Evolutionary conservation across 1,139 yeast species (phyloP), one percentile per base, ranked within the genome.

Genomic region (Arxiozyma telluris): DNA sequence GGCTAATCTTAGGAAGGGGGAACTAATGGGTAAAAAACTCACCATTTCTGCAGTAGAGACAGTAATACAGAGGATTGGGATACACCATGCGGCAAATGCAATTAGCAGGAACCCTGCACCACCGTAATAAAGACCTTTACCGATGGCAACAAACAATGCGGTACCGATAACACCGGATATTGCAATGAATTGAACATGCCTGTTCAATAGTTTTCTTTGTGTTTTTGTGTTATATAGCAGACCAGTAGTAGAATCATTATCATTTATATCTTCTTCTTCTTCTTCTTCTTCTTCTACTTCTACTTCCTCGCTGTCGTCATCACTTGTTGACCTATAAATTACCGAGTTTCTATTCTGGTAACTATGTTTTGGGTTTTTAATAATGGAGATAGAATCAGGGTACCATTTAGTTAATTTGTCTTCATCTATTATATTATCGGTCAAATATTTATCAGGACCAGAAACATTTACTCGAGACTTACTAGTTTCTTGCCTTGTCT

Each of bases 91-190:
- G 0, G 77, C 65, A 61, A 81, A 87, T 3, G 86, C 91, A 44
- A 88, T 73, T 48, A 89, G 72, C 48, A 89, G 72, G 49, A 87
- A 84, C 0, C 81, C 89, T 1, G 96, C 90, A 1, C 96, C 96
- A 55, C 91, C 95, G 50, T 72, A 74, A 53, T 77, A 73, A 58
- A 89, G 73, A 1, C 86, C 85, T 53, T 78, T 76, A 34, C 95
- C 96, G 57, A 84, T 79, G 54, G 89, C 85, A 15, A 88, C 86
- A 73, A 86, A 77, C 42, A 83, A 71, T 49, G 90, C 91, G 8
- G 94, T 87, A 58, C 96, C 96, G 61, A 88, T 87, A 48, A 89
- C 83, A 50, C 96, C 96, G 48, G 95, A 93, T 41, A 83, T 81
- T 50, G 93, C 90, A 64, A 87, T 86, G 64, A 87, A 78, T 62